phyloP scores from a whole-genome alignment of 495 filamentous ascomycete species.

The Echria macrotheca region DNA sequence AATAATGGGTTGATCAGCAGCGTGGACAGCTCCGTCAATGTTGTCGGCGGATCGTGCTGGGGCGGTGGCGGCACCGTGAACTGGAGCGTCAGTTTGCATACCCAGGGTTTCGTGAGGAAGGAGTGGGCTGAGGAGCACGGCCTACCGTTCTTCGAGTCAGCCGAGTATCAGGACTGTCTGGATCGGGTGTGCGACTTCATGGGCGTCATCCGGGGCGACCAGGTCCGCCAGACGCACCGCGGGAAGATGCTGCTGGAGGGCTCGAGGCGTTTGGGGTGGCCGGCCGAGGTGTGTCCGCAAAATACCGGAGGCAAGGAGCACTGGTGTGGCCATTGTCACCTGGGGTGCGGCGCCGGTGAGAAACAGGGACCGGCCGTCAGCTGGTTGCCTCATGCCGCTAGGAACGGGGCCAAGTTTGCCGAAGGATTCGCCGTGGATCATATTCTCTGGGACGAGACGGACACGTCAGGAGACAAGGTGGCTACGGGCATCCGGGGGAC shows the following conservation, averaged over 20 bases:
- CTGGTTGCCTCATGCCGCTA: constrained; percentile 72
- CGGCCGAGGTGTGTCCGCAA: constrained; percentile 65
- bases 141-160: constrained; percentile 71
- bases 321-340: constrained; percentile 71
- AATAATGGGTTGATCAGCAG: constrained; percentile 45
- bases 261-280: constrained; percentile 67
- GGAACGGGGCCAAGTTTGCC: constrained; percentile 68
- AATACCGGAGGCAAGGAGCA: constrained; percentile 69
- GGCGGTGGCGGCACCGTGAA: constrained; percentile 86
- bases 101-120: constrained; percentile 70
- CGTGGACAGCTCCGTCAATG: constrained; percentile 58
- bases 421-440: constrained; percentile 69
- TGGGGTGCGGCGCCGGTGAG: constrained; percentile 65
- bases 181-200: constrained; percentile 60
- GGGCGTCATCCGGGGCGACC: constrained; percentile 54
- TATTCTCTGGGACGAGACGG: constrained; percentile 56
- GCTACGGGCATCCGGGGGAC: constrained; percentile 64
- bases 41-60: constrained; percentile 70
- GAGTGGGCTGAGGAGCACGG: constrained; percentile 70
- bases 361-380: constrained; percentile 75
- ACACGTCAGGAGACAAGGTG: constrained; percentile 39
- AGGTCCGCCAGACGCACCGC: constrained; percentile 63
- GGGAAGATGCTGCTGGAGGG: constrained; percentile 71
- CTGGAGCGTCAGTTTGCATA: constrained; percentile 80
- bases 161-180: constrained; percentile 68